These are phyloP conservation scores for Cymbopogon flexuosus DNA, from an alignment of 202 grass and related monocot genomes.

Conservation along the genomic window DNA sequence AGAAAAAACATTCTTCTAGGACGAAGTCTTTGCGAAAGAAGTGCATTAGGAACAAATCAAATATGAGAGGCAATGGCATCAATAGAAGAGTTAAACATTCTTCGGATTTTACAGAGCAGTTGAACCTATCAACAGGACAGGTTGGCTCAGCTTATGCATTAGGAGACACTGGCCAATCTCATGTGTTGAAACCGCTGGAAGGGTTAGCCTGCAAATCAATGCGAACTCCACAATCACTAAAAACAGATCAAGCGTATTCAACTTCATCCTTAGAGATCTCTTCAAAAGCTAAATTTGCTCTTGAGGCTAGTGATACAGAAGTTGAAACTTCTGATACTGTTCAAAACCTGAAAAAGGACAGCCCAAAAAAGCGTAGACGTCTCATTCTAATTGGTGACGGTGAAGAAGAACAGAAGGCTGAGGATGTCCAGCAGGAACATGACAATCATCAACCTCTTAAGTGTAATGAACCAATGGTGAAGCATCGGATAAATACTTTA, in stretches of 20 bases:
- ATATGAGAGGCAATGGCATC: too few species aligned
- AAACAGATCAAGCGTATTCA: background rate
- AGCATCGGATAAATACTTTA: background rate
- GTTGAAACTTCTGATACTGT: too few species aligned
- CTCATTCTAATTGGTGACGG: too few species aligned
- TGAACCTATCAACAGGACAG: background rate
- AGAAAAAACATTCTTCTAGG: too few species aligned
- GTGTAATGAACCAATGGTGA: slow-evolving; percentile 18
- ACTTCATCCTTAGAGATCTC: too few species aligned
- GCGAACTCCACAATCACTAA: background rate
- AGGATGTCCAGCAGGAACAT: slow-evolving; percentile 6
- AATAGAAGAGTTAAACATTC: background rate
- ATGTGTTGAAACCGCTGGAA: background rate
- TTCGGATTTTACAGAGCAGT: background rate
- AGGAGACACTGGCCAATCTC: background rate
- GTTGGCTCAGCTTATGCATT: background rate
- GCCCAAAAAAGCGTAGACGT: too few species aligned
- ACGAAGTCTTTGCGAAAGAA: too few species aligned
- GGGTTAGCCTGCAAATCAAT: background rate
- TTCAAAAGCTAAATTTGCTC: too few species aligned
- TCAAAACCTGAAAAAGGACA: too few species aligned
- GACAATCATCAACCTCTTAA: background rate
- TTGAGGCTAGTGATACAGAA: too few species aligned
- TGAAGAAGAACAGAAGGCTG: slow-evolving; percentile 6
- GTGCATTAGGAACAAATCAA: too few species aligned